These are phyloP conservation scores for Perkinsus olseni DNA, from an alignment of 169 alveolate species.

Conservation along the genomic window DNA sequence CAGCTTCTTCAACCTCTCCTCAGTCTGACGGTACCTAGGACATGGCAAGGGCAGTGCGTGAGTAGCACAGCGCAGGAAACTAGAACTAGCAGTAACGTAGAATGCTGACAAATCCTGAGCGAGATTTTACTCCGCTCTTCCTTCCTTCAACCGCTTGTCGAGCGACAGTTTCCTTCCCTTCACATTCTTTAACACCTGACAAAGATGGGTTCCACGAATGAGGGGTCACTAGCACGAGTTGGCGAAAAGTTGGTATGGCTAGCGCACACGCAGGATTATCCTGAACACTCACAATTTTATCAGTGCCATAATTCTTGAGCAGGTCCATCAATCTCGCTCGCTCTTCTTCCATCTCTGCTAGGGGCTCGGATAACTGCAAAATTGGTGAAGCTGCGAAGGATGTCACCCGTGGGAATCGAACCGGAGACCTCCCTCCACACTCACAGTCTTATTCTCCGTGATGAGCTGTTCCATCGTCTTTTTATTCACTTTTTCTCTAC, in stretches of 20 bases:
- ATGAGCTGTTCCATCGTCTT: neutral
- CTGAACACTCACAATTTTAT: neutral
- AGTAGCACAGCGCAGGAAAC: too few species aligned
- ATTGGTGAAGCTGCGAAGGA: neutral
- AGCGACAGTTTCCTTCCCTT: neutral
- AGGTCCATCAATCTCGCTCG: neutral
- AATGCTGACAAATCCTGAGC: neutral
- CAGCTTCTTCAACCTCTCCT: neutral
- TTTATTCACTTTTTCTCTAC: neutral
- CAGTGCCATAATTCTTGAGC: neutral
- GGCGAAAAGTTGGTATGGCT: neutral
- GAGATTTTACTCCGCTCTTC: neutral
- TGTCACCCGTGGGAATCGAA: neutral
- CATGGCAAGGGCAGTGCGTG: neutral
- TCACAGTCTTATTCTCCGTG: neutral
- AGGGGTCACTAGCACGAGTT: neutral
- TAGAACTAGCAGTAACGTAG: neutral
- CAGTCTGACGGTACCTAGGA: neutral
- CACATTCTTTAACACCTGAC: neutral
- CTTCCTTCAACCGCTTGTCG: neutral
- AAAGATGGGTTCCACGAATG: neutral
- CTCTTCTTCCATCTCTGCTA: neutral
- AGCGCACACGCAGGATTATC: too few species aligned
- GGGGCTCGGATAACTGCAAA: neutral
- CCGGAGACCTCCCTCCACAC: neutral